Base-by-base conservation (phyloP, 2,329 filamentous ascomycete species). In the Sporothrix schenckii region DNA sequence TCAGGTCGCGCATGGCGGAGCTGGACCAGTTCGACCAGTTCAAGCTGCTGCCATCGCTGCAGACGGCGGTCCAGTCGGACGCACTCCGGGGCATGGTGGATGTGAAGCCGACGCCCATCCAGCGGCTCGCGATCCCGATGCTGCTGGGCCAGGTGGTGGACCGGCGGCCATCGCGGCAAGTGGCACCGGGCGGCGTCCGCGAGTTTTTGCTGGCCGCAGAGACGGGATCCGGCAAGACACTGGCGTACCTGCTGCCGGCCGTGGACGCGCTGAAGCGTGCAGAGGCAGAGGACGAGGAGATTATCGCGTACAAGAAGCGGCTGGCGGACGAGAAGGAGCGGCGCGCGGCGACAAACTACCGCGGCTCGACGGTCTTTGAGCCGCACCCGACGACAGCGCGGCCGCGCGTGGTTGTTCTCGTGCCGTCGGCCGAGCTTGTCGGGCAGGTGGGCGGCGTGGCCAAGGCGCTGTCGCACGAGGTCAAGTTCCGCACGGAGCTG, bases 181-280 rank as follows among this genome's bases (percentile, higher is more conserved):
- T 7, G 4, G 14, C 41, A 4, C 44, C 68, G 6, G 66, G 53
- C 27, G 52, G 58, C 49, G 66, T 66, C 19, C 80, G 81, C 72
- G 86, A 83, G 81, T 97, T 92, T 77, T 85, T 99, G 14, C 84
- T 99, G 66, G 95, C 95, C 4, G 95, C 95, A 13, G 95, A 99
- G 83, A 99, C 95, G 0, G 95, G 95, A 14, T 98, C 95, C 0
- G 95, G 95, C 72, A 99, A 99, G 83, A 99, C 95, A 0, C 83
- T 99, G 72, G 93, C 95, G 10, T 99, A 99, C 77, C 83, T 98
- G 5, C 81, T 97, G 5, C 96, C 95, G 0, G 86, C 90, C 19
- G 84, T 99, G 68, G 89, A 99, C 80, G 91, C 92, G 10, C 80
- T 99, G 76, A 99, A 99, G 81, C 83, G 87, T 47, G 89, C 88